A percentile compares a stretch with the other conserved stretches of the same genome.
These are phyloP conservation scores for Botryotinia globosa DNA, from an alignment of 2,329 filamentous ascomycete genomes.

Conservation along the genomic window DNA sequence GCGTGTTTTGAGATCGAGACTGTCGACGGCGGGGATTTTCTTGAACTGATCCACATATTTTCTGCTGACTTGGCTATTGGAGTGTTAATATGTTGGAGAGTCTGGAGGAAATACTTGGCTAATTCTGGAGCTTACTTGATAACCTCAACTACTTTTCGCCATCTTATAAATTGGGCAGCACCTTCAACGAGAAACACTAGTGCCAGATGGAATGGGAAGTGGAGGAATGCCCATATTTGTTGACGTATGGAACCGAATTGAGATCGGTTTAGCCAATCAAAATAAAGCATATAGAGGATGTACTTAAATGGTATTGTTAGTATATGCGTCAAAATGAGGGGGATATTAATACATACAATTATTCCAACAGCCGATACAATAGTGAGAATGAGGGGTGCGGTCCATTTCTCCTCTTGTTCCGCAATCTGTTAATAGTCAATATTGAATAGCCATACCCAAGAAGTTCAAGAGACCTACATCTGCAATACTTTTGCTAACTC, in stretches of 20 bases:
- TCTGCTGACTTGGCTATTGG: background rate
- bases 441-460: background rate
- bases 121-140: conserved; percentile 17
- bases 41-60: conserved; percentile 11
- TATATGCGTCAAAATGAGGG: no score
- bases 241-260: conserved; percentile 29
- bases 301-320: conserved; percentile 24
- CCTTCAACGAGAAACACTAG: conserved; percentile 57
- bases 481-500: conserved; percentile 28
- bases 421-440: conserved; percentile 6
- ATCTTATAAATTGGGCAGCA: conserved; percentile 29
- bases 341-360: background rate
- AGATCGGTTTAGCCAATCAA: conserved; percentile 27
- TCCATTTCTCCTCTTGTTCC: conserved; percentile 1
- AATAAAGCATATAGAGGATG: conserved; percentile 34
- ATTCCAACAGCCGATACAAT: conserved; percentile 14
- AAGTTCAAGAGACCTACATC: conserved; percentile 21
- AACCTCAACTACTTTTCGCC: conserved; percentile 29
- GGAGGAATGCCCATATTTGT: conserved; percentile 45
- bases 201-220: conserved; percentile 56
- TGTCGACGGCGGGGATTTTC: background rate
- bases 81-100: background rate
- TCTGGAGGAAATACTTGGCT: background rate
- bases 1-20: background rate
- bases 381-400: background rate